Evolutionary conservation across 1,139 yeast species (phyloP), one percentile per base, ranked within the genome.

Genomic region (Yamadazyma aaseri): DNA sequence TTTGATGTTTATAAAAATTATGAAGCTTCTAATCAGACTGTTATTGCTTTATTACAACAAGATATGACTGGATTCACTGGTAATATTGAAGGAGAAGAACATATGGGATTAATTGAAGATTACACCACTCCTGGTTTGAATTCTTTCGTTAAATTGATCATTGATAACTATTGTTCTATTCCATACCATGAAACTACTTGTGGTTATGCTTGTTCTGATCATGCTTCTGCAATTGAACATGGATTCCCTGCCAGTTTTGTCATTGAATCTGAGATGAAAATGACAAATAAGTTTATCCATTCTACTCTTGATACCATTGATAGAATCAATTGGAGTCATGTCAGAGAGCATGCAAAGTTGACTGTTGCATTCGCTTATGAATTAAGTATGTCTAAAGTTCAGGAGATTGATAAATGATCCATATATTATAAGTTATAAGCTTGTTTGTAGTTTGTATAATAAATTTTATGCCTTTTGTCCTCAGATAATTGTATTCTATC

Each of bases 191-290:
- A 83, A 50, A 83, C 95, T 7, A 49, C 65, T 36, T 90, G 97
- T 62, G 96, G 96, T 0, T 89, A 89, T 51, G 95, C 95, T 0
- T 89, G 97, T 59, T 83, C 95, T 17, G 97, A 90, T 58, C 96
- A 89, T 57, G 86, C 94, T 3, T 80, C 95, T 33, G 96, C 96
- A 2, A 59, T 79, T 34, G 81, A 83, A 55, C 77, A 76, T 47
- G 96, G 97, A 1, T 86, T 72, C 56, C 96, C 97, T 8, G 74
- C 87, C 13, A 74, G 89, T 25, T 86, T 87, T 58, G 82, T 86
- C 36, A 76, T 86, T 44, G 98, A 90, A 58, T 72, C 86, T 33
- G 82, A 74, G 41, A 73, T 86, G 58, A 68, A 74, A 38, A 69
- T 71, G 45, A 67, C 79, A 5, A 81, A 79, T 58, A 81, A 80